These are phyloP conservation scores for Pugionium dolabratum DNA, from an alignment of 345 rosid genomes.

Conservation along the genomic window DNA sequence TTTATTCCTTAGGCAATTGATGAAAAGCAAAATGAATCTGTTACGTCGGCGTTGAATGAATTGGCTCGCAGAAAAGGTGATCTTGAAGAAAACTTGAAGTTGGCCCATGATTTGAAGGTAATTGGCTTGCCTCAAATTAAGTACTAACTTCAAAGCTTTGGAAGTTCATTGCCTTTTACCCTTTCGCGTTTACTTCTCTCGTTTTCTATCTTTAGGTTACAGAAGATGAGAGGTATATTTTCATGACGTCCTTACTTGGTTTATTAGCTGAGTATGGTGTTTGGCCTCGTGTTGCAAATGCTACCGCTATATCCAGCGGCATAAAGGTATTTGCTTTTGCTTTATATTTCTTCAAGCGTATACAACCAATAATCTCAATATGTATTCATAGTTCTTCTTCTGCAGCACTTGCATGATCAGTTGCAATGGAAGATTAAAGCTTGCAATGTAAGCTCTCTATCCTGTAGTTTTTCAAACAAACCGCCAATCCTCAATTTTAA, in stretches of 20 bases:
- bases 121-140: constrained; percentile 2
- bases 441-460: constrained; percentile 66
- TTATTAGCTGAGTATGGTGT: constrained; percentile 78
- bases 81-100: constrained; percentile 76
- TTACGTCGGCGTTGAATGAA: constrained; percentile 73
- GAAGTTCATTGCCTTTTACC: not conserved
- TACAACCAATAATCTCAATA: not conserved
- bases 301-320: constrained; percentile 60
- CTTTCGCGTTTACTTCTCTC: not conserved
- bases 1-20: constrained; percentile 69
- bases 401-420: constrained; percentile 80
- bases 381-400: constrained; percentile 13
- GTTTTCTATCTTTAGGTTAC: constrained; percentile 52
- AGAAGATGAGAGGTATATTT: constrained; percentile 81
- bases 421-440: constrained; percentile 80
- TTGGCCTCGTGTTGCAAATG: constrained; percentile 72
- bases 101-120: constrained; percentile 88
- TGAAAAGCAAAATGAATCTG: constrained; percentile 85
- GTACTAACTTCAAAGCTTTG: constrained; percentile 3
- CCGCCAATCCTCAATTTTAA: not conserved
- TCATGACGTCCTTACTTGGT: constrained; percentile 84
- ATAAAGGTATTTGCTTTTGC: constrained; percentile 61
- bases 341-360: constrained; percentile 14
- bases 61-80: constrained; percentile 74
- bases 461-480: constrained; percentile 17